Evolutionary conservation across 805 yeast genomes (phyloP).

Genomic region (Nakazawaea molendinolei): DNA sequence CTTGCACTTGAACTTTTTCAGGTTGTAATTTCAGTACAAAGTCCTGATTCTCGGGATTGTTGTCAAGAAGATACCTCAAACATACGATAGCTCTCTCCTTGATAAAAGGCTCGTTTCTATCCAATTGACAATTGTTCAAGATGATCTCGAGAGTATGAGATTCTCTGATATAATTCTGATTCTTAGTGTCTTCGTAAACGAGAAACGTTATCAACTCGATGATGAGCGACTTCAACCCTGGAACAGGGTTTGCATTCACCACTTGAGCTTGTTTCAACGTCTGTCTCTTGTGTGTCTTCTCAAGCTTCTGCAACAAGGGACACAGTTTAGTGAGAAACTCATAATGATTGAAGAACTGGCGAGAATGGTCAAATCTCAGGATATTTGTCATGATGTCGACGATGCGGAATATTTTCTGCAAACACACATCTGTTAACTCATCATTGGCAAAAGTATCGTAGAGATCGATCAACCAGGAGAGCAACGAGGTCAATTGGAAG

Average conservation of each 20-base stretch:
- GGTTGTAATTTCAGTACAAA: constrained; percentile 79
- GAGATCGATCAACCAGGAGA: constrained; percentile 34
- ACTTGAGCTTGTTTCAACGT: constrained; percentile 29
- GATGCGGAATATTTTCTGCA: constrained; percentile 16
- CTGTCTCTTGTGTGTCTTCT: constrained; percentile 30
- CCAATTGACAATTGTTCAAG: constrained; percentile 77
- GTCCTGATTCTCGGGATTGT: constrained; percentile 64
- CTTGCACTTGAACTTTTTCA: constrained; percentile 51
- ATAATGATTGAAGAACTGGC: constrained; percentile 35
- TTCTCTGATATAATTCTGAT: constrained; percentile 64
- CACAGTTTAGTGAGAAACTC: constrained; percentile 29
- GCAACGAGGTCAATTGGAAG: constrained; percentile 28
- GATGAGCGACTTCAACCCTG: constrained; percentile 58
- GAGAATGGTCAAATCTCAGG: constrained; percentile 32
- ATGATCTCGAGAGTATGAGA: constrained; percentile 65
- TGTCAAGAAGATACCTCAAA: constrained; percentile 56
- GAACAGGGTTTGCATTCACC: constrained; percentile 32
- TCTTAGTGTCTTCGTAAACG: constrained; percentile 39
- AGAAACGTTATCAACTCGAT: constrained; percentile 62
- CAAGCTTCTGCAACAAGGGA: constrained; percentile 32
- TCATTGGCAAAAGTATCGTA: constrained; percentile 17
- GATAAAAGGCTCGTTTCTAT: constrained; percentile 81
- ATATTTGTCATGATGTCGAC: constrained; percentile 25
- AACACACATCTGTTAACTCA: constrained; percentile 16
- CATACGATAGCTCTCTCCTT: constrained; percentile 83